Evolutionary conservation across 306 rosid genomes (phyloP).

Genomic region (Gastrolobium villosum): DNA sequence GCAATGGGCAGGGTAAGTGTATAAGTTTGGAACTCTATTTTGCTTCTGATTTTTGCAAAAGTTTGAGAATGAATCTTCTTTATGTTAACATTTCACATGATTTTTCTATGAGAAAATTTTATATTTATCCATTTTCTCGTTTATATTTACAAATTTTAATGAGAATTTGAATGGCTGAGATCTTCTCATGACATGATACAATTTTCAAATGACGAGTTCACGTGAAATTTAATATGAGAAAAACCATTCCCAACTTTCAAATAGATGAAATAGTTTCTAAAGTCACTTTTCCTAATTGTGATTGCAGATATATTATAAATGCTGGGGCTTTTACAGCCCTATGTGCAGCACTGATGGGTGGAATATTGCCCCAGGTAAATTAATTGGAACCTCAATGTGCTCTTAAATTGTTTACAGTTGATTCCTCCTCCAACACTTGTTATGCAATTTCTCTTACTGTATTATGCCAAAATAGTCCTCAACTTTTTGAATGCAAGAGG

Average conservation of each 20-base stretch:
- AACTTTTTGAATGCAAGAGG: neutral
- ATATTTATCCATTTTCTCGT: too few relatives aligned
- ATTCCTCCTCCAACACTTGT: neutral
- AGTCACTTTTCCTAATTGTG: slow-evolving; percentile 45
- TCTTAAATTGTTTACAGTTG: neutral
- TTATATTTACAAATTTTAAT: too few relatives aligned
- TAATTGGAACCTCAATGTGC: neutral
- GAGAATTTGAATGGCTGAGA: too few relatives aligned
- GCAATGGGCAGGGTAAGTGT: slow-evolving; percentile 97
- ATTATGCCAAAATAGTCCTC: neutral
- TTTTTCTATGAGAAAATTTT: too few relatives aligned
- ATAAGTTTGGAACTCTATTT: slow-evolving; percentile 14
- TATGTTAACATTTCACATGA: too few relatives aligned
- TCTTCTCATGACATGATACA: too few relatives aligned
- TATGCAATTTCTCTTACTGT: neutral
- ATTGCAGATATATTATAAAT: slow-evolving; percentile 77
- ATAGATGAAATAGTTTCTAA: neutral
- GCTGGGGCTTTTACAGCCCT: slow-evolving; percentile 90
- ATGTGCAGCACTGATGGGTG: slow-evolving; percentile 85
- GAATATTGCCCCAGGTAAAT: slow-evolving; percentile 87
- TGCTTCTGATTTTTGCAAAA: neutral
- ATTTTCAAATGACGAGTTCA: too few relatives aligned
- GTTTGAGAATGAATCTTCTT: neutral
- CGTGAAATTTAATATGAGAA: too few relatives aligned
- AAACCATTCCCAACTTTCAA: too few relatives aligned